Evolutionary conservation across 2,329 filamentous ascomycete species (phyloP).

Genomic region (Neodidymelliopsis sp.): DNA sequence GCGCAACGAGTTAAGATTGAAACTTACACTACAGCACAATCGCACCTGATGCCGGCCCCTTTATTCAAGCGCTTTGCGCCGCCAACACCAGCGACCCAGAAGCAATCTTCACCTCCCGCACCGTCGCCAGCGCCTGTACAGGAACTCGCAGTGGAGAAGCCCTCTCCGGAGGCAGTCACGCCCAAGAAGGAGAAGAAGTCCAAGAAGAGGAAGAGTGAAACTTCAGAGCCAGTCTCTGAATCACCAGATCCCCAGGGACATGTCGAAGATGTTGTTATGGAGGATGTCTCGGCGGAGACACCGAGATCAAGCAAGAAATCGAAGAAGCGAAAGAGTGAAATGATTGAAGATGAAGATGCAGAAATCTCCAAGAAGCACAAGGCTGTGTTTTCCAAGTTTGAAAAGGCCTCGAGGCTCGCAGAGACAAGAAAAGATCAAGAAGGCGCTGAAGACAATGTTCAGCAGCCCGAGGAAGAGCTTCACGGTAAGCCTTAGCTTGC

Average conservation of each 20-base stretch:
- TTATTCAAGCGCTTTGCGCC: conserved; percentile 59
- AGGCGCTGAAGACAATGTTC: conserved; percentile 46
- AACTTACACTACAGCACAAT: conserved; percentile 1
- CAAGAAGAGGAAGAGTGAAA: conserved; percentile 3
- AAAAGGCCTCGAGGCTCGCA: conserved; percentile 48
- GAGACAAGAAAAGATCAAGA: conserved; percentile 27
- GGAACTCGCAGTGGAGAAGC: background rate
- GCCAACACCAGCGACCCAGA: conserved; percentile 35
- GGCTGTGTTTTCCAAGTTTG: conserved; percentile 55
- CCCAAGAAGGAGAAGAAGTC: conserved; percentile 39
- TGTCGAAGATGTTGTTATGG: conserved; percentile 13
- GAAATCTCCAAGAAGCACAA: conserved; percentile 48
- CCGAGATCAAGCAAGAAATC: conserved; percentile 40
- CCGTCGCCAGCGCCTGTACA: background rate
- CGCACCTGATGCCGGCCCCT: conserved; percentile 53
- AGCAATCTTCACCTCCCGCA: conserved; percentile 10
- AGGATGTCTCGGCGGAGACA: conserved; percentile 8
- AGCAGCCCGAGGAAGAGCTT: conserved; percentile 53
- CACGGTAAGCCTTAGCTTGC: conserved; percentile 52
- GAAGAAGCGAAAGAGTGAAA: conserved; percentile 46
- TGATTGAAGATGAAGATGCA: conserved; percentile 32
- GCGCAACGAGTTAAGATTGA: background rate
- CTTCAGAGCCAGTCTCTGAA: background rate
- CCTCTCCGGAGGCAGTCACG: conserved; percentile 1
- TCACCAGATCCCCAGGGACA: background rate